Base-by-base conservation (phyloP, 345 rosid species). In the Zanthoxylum bungeanum region DNA sequence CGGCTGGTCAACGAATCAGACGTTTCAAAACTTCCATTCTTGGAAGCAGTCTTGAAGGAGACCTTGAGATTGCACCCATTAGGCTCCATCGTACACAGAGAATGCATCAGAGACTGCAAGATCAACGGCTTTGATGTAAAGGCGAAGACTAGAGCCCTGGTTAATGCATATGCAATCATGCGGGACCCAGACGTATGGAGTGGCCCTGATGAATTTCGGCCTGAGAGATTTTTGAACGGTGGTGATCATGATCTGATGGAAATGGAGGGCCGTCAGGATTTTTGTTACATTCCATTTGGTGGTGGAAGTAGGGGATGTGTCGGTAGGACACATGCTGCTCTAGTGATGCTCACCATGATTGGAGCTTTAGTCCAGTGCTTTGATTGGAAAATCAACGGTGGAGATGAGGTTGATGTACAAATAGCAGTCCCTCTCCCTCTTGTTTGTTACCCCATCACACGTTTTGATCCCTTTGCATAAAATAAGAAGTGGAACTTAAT, bases 351-450 rank as follows among this genome's bases (percentile, higher is more conserved):
- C 6, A 22, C 79, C 0, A 69, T 77, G 0, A 39, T 81, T 0
- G 87, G 82, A 24, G 81, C 84, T 5, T 44, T 85, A 56, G 76
- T 75, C 5, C 89, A 85, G 58, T 83, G 85, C 78, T 81, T 85
- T 61, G 84, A 85, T 53, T 83, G 87, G 90, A 78, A 76, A 59
- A 63, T 73, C 19, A 60, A 64, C 34, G 76, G 55, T 33, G 81
- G 75, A 2, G 73, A 56, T 37, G 72, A 63, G 49, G 64, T 82
- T 44, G 83, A 80, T 40, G 86, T 83, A 14, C 85, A 80, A 55
- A 82, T 86, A 89, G 85, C n/a, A n/a, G n/a, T n/a, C n/a, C n/a
- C 89, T 8, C 77, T 40, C 8, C 85, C 89, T 31, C 83, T 88
- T 12, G 63, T 79, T 34, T 84, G 85, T 72, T 65, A 77, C 47